Conservation (phyloP, 768 basidiomycete genomes). For the Phanerochaete carnosa region DNA sequence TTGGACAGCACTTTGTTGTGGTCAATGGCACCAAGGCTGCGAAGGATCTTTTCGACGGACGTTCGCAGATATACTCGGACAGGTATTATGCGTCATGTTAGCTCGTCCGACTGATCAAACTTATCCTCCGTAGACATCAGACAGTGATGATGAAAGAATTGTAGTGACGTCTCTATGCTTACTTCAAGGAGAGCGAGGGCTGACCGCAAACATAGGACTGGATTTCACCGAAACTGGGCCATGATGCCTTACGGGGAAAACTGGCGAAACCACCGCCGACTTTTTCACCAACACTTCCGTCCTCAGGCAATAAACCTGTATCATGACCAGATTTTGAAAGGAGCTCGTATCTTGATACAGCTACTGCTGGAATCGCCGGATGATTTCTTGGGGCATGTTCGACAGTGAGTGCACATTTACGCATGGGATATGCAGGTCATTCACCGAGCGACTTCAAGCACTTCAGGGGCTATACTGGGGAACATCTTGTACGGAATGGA, state of each 20-base stretch:
- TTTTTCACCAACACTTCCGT: constrained; percentile 9
- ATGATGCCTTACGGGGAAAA: constrained; percentile 5
- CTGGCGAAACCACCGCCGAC: constrained; percentile 4
- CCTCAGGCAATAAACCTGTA: background rate
- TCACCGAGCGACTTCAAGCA: background rate
- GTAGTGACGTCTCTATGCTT: background rate
- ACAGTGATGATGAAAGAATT: background rate
- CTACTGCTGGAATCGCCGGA: background rate
- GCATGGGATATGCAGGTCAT: too few species aligned
- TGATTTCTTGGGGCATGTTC: background rate
- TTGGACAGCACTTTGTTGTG: constrained; percentile 22
- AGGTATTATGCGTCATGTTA: constrained; percentile 2
- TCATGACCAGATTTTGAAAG: background rate
- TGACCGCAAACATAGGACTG: background rate
- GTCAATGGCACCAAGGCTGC: constrained; percentile 40
- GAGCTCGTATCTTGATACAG: background rate
- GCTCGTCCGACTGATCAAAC: background rate
- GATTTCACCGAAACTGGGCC: background rate
- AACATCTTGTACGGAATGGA: constrained; percentile 6
- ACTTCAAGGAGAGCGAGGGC: too few species aligned
- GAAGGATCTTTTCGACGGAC: constrained; percentile 43
- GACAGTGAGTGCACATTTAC: background rate
- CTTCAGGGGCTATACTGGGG: background rate
- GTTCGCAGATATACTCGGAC: constrained; percentile 41
- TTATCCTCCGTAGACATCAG: background rate